Conservation (phyloP, 495 filamentous ascomycete species). For the Aspergillus indologenus region DNA sequence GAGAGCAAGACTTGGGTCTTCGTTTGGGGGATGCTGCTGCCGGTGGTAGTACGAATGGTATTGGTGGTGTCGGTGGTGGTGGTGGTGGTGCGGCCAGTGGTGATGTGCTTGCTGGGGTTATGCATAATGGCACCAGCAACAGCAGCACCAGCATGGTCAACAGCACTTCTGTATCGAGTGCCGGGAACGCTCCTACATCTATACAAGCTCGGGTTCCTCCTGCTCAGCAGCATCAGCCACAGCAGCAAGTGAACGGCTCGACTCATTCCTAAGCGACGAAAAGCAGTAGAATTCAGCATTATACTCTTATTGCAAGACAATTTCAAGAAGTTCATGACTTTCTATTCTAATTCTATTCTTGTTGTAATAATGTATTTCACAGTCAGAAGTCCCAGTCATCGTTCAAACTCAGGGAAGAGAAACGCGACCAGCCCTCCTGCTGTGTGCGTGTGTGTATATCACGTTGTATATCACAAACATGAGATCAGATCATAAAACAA, state of each 20-base stretch:
- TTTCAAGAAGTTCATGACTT: background rate
- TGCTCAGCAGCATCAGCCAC: background rate
- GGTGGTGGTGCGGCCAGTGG: no score
- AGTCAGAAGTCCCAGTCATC: background rate
- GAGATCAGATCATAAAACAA: constrained; percentile 7
- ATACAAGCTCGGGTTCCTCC: background rate
- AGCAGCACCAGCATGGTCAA: background rate
- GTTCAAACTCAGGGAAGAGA: background rate
- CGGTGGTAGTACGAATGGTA: no score
- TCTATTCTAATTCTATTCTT: background rate
- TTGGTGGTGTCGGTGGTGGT: background rate
- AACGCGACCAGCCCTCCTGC: background rate
- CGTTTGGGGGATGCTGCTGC: background rate
- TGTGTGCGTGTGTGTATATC: background rate
- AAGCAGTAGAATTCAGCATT: background rate
- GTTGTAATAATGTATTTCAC: background rate
- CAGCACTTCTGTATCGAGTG: background rate
- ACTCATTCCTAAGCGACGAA: background rate
- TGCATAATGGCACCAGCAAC: background rate
- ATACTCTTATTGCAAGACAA: background rate
- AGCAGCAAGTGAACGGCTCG: background rate
- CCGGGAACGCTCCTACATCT: background rate
- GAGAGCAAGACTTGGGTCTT: background rate
- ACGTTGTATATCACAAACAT: background rate
- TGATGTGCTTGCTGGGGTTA: background rate